These are phyloP conservation scores for Hirschfeldia incana DNA, from an alignment of 345 rosid species.

Conservation along the genomic window DNA sequence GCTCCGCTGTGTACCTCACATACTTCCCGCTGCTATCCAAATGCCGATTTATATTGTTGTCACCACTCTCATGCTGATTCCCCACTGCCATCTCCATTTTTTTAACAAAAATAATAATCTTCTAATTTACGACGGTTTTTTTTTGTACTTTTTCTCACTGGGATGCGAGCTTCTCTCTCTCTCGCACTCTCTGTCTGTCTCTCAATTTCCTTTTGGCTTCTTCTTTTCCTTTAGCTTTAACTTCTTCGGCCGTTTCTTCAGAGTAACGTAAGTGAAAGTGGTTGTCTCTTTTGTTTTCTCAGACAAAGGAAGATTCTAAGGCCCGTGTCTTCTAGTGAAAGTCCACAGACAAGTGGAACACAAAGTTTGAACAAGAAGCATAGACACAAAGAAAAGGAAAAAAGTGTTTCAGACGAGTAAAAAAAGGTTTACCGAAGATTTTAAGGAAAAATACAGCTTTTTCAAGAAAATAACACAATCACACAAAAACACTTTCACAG, in stretches of 20 bases:
- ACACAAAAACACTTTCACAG: background rate
- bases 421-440: slow-evolving; percentile 14
- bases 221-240: background rate
- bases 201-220: slow-evolving; percentile 16
- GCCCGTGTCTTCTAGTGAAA: slow-evolving; percentile 39
- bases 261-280: slow-evolving; percentile 31
- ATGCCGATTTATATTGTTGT: slow-evolving; percentile 76
- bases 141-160: background rate
- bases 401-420: background rate
- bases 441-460: slow-evolving; percentile 17
- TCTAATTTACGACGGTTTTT: background rate
- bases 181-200: background rate
- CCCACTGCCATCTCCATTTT: slow-evolving; percentile 87
- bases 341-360: slow-evolving; percentile 39
- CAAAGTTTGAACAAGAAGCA: background rate
- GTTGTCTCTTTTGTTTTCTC: slow-evolving; percentile 16
- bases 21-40: slow-evolving; percentile 76
- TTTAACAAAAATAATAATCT: background rate
- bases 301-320: slow-evolving; percentile 36
- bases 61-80: slow-evolving; percentile 62
- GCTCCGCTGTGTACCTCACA: slow-evolving; percentile 52
- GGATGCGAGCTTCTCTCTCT: background rate
- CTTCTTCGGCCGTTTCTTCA: slow-evolving; percentile 42
- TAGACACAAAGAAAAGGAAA: background rate
- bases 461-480: background rate